Conservation (phyloP, 2,329 filamentous ascomycete species). For the Cercospora citrullina region DNA sequence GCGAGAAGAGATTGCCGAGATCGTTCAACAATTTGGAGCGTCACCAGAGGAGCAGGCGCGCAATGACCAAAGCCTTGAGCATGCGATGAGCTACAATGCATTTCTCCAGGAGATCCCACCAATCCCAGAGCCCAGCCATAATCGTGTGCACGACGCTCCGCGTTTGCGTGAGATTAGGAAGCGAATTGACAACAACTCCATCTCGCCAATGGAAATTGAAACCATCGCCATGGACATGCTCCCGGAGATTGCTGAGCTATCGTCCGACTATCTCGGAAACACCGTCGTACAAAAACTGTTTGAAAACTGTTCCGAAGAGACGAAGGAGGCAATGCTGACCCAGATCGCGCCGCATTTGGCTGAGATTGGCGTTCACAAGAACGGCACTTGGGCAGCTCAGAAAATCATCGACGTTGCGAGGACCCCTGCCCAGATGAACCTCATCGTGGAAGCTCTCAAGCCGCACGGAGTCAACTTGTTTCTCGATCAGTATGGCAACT, state of each 20-base stretch:
- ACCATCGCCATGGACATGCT: constrained; percentile 91
- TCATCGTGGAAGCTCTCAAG: constrained; percentile 81
- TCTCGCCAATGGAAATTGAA: constrained; percentile 84
- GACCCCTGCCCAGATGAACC: constrained; percentile 74
- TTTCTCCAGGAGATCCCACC: constrained; percentile 85
- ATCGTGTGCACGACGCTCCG: constrained; percentile 86
- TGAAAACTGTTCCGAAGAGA: constrained; percentile 86
- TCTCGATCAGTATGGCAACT: constrained; percentile 97
- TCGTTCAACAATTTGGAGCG: constrained; percentile 86
- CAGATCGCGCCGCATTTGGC: constrained; percentile 89
- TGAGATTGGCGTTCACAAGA: constrained; percentile 98
- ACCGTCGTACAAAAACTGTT: constrained; percentile 99
- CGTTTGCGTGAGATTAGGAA: constrained; percentile 95
- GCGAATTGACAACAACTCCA: constrained; percentile 91
- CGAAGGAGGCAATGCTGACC: constrained; percentile 86
- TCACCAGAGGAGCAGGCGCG: constrained; percentile 72
- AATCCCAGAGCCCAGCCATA: constrained; percentile 83
- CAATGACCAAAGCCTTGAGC: constrained; percentile 72
- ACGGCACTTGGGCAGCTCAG: constrained; percentile 97
- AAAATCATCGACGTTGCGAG: constrained; percentile 98
- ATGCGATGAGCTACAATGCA: constrained; percentile 70
- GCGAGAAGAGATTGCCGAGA: constrained; percentile 77
- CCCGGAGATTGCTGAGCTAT: constrained; percentile 89
- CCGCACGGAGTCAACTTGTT: constrained; percentile 89
- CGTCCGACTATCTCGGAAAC: constrained; percentile 96